Percentiles rank a stretch among this genome's conserved stretches.
Conservation (phyloP, 257 asterid genomes). For the Jacaranda mimosifolia region DNA sequence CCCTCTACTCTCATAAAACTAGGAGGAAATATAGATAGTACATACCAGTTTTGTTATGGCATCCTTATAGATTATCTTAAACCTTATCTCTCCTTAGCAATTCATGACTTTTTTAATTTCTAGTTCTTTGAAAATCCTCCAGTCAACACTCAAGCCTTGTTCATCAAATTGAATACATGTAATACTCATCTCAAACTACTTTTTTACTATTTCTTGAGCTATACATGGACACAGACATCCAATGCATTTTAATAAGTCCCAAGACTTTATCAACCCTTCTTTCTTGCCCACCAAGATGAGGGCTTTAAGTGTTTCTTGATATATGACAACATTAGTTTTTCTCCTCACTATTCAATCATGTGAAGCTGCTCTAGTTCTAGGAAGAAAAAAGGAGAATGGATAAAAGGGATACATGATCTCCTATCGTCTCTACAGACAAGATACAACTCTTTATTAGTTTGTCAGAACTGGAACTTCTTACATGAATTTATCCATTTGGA, state of each 20-base stretch:
- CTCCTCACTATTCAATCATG: conserved; percentile 6
- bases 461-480: neutral
- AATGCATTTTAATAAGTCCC: neutral
- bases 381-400: no score
- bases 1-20: no score
- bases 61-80: no score
- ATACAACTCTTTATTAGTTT: no score
- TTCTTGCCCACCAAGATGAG: conserved; percentile 22
- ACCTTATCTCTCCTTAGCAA: neutral
- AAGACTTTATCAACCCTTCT: neutral
- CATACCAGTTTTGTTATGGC: no score
- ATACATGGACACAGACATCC: no score
- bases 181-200: neutral
- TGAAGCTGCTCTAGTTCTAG: no score
- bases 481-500: no score
- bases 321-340: conserved; percentile 1
- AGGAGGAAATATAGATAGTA: no score
- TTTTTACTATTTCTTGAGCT: neutral
- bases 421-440: no score
- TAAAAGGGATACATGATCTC: no score
- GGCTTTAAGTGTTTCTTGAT: neutral
- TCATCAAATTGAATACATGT: neutral
- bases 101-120: neutral
- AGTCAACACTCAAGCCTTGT: neutral
- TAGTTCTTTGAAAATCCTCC: neutral